Percentiles rank a stretch among this genome's conserved stretches.
These are phyloP conservation scores for Irpex lacteus DNA, from an alignment of 1,284 basidiomycete species.

Conservation along the genomic window DNA sequence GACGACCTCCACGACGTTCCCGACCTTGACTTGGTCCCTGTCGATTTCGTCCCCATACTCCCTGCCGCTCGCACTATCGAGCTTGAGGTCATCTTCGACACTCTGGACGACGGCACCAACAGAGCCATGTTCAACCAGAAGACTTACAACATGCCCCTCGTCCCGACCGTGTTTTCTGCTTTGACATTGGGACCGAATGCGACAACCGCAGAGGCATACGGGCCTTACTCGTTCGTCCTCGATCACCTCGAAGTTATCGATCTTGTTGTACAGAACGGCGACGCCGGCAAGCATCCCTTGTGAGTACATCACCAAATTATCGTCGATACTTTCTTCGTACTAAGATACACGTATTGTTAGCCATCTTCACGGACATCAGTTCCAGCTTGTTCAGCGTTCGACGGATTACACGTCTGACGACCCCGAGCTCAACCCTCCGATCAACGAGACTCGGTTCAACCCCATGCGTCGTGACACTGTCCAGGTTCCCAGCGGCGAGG, in stretches of 20 bases:
- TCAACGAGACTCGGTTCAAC: conserved; percentile 74
- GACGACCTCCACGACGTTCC: conserved; percentile 55
- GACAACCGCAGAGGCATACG: conserved; percentile 70
- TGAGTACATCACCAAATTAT: conserved; percentile 34
- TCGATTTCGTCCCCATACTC: conserved; percentile 40
- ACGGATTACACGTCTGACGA: conserved; percentile 77
- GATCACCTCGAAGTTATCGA: conserved; percentile 78
- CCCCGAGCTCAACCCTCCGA: conserved; percentile 76
- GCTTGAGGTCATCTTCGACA: conserved; percentile 61
- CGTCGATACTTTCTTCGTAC: background rate
- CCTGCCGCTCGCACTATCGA: conserved; percentile 51
- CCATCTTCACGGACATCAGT: conserved; percentile 82
- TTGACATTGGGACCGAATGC: conserved; percentile 77
- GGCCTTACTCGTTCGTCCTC: conserved; percentile 73
- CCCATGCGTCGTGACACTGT: conserved; percentile 85
- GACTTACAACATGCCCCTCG: conserved; percentile 66
- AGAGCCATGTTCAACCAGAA: conserved; percentile 71
- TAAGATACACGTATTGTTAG: conserved; percentile 31
- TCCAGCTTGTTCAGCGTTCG: conserved; percentile 75
- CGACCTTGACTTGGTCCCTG: conserved; percentile 63
- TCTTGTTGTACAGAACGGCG: conserved; percentile 80
- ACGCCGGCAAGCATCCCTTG: conserved; percentile 80
- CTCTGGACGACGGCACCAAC: conserved; percentile 79
- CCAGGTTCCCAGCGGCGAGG: conserved; percentile 56
- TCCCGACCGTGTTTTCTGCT: conserved; percentile 75